These are phyloP conservation scores for Dothideomycetidae sp. DNA, from an alignment of 2,329 filamentous ascomycete species.

Conservation along the genomic window DNA sequence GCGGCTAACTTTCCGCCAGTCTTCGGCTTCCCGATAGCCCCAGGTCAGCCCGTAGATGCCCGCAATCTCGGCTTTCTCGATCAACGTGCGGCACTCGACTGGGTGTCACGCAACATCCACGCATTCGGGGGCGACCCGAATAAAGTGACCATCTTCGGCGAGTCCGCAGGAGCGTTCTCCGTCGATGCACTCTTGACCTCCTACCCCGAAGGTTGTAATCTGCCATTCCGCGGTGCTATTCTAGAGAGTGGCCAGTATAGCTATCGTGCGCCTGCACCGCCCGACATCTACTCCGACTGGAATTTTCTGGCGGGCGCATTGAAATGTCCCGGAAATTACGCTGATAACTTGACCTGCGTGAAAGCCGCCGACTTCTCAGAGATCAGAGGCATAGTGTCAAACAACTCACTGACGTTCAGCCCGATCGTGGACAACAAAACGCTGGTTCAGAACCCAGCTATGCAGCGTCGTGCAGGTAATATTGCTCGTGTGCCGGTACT, in stretches of 20 bases:
- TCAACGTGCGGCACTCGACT: constrained; percentile 24
- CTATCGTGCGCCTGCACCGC: constrained; percentile 14
- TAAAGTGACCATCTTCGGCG: constrained; percentile 26
- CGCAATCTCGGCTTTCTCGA: constrained; percentile 26
- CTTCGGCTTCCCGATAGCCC: constrained; percentile 29
- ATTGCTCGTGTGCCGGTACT: constrained; percentile 24
- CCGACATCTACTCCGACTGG: constrained; percentile 13
- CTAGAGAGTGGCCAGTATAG: constrained; percentile 20
- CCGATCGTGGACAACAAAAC: constrained; percentile 23
- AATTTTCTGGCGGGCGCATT: constrained; percentile 16
- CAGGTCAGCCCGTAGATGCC: constrained; percentile 21
- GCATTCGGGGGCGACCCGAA: constrained; percentile 24
- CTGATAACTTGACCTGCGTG: constrained; percentile 19
- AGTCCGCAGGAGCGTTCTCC: constrained; percentile 21
- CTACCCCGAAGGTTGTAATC: constrained; percentile 15
- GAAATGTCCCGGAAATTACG: constrained; percentile 17
- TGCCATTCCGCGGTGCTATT: constrained; percentile 24
- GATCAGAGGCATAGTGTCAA: constrained; percentile 21
- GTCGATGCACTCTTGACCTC: constrained; percentile 22
- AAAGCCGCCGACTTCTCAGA: constrained; percentile 18
- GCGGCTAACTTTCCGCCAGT: constrained; percentile 14
- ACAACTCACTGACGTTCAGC: constrained; percentile 19
- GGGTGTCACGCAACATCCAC: constrained; percentile 25
- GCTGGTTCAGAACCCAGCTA: constrained; percentile 17
- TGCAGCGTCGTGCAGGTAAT: constrained; percentile 16